Evolutionary conservation across 1,284 basidiomycete species (phyloP).

Genomic region (Microbotryum lychnidis-dioicae): DNA sequence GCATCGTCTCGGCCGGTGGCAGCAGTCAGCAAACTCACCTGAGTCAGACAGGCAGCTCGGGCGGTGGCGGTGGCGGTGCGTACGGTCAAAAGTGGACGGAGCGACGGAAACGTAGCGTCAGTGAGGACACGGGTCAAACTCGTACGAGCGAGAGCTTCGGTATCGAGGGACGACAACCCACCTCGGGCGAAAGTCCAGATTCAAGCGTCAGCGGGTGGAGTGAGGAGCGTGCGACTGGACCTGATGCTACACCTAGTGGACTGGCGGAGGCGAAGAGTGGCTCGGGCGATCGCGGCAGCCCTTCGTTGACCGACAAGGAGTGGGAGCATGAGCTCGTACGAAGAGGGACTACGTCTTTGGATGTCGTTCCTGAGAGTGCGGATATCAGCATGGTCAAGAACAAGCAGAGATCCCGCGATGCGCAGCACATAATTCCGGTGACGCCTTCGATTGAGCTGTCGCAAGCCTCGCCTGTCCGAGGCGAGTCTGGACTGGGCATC

Average conservation of each 20-base stretch:
- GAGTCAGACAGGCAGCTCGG: not conserved
- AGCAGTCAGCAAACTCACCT: not conserved
- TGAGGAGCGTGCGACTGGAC: not conserved
- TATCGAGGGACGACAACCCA: not conserved
- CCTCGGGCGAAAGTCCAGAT: constrained; percentile 10
- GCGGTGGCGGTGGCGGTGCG: not conserved
- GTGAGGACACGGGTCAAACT: constrained; percentile 8
- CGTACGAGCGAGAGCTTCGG: constrained; percentile 4
- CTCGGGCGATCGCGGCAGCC: constrained; percentile 1
- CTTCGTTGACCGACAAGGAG: constrained; percentile 7
- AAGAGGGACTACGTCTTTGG: no score
- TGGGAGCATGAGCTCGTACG: constrained; percentile 11
- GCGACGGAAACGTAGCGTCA: constrained; percentile 1
- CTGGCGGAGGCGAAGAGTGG: not conserved
- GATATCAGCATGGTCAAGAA: no score
- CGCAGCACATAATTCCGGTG: no score
- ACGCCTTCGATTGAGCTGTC: no score
- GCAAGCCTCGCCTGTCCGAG: no score
- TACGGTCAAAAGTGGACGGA: not conserved
- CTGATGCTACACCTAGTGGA: not conserved
- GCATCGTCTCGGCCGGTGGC: not conserved
- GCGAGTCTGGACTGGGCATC: no score
- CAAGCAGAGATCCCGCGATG: no score
- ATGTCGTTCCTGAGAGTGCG: no score
- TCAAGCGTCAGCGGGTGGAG: constrained; percentile 22